A percentile compares a stretch with the other conserved stretches of the same genome.
These are phyloP conservation scores for Arbutus unedo DNA, from an alignment of 148 eudicot genomes.

Conservation along the genomic window DNA sequence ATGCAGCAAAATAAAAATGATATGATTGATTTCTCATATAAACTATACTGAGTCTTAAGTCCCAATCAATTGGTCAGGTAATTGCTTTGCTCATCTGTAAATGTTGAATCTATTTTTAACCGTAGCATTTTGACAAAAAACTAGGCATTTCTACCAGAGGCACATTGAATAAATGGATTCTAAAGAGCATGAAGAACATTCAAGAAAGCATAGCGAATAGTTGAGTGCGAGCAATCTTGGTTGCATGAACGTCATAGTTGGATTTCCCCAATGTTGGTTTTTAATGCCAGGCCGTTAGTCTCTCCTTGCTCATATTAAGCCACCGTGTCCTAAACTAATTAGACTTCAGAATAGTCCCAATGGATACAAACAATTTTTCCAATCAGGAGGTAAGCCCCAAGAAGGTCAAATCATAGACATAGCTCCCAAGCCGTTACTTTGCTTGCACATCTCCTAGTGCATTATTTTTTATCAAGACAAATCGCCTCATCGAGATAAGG, in stretches of 20 bases:
- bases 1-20: neutral
- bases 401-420: neutral
- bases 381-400: neutral
- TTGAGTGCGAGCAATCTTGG: neutral
- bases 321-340: neutral
- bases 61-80: no score
- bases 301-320: neutral
- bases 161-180: neutral
- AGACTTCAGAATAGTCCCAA: neutral
- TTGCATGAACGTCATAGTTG: neutral
- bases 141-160: neutral
- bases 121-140: neutral
- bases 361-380: neutral
- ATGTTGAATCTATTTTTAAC: neutral
- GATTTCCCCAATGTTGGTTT: neutral
- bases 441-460: neutral
- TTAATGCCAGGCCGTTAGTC: neutral
- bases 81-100: no score
- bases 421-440: neutral
- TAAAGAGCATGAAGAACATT: neutral
- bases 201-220: neutral
- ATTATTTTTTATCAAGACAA: neutral
- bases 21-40: no score
- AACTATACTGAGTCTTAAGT: no score
- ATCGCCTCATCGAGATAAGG: neutral